Evolutionary conservation across 1,139 yeast genomes (phyloP).

Genomic region (Saccharomyces pastorianus): DNA sequence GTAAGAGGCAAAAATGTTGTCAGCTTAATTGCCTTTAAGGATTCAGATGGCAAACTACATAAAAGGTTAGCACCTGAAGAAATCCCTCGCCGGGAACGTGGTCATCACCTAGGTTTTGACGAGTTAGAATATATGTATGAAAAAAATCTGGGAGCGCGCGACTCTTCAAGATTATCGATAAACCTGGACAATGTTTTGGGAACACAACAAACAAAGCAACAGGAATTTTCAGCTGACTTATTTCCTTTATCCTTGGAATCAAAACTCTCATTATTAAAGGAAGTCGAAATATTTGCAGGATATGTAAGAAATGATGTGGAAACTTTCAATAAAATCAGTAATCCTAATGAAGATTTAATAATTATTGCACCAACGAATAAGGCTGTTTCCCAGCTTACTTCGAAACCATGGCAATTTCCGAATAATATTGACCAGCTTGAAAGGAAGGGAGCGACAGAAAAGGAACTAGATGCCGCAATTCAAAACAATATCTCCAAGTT

Average conservation of each 20-base stretch:
- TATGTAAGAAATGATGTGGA: slow-evolving; percentile 20
- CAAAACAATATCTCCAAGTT: slow-evolving; percentile 43
- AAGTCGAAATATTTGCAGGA: slow-evolving; percentile 18
- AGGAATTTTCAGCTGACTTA: neutral
- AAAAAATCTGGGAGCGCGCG: neutral
- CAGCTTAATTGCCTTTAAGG: slow-evolving; percentile 5
- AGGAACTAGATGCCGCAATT: slow-evolving; percentile 39
- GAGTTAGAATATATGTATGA: neutral
- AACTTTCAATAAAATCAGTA: slow-evolving; percentile 11
- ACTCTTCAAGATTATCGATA: neutral
- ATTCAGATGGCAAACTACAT: slow-evolving; percentile 9
- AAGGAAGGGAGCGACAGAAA: slow-evolving; percentile 26
- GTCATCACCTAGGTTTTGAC: too few relatives aligned
- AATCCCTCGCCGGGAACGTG: neutral
- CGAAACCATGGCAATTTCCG: slow-evolving; percentile 71
- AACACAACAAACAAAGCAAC: neutral
- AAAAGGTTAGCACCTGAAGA: slow-evolving; percentile 8
- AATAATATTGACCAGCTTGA: slow-evolving; percentile 32
- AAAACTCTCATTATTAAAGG: slow-evolving; percentile 15
- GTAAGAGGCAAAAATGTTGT: slow-evolving; percentile 8
- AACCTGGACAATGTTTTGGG: slow-evolving; percentile 2
- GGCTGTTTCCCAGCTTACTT: slow-evolving; percentile 38
- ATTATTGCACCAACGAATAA: slow-evolving; percentile 55
- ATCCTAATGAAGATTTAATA: slow-evolving; percentile 27
- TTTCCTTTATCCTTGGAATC: slow-evolving; percentile 13